These are phyloP conservation scores for Hirsutella rhossiliensis DNA, from an alignment of 2,329 filamentous ascomycete species.

Conservation along the genomic window DNA sequence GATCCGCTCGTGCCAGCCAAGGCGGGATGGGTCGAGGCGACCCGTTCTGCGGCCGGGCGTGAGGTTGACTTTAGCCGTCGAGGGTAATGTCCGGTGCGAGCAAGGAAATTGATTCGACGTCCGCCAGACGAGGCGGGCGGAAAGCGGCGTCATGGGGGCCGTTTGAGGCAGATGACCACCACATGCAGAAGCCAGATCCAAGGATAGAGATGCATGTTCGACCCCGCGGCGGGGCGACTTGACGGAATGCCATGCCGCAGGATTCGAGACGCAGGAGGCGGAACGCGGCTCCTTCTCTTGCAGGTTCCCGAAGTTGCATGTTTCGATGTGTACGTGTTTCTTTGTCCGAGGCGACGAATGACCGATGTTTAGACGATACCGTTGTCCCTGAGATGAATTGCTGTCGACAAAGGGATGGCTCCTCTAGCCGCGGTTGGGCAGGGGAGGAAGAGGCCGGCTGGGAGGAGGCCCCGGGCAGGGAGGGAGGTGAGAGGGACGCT, in stretches of 20 bases:
- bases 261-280: conserved; percentile 1
- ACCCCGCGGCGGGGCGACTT: conserved; percentile 5
- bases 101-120: conserved; percentile 7
- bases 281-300: conserved; percentile 1
- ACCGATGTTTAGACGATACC: not conserved
- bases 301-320: no score
- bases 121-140: not conserved
- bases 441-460: conserved; percentile 51
- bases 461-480: conserved; percentile 56
- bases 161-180: conserved; percentile 6
- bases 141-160: conserved; percentile 3
- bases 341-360: not conserved
- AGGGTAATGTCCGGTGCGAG: conserved; percentile 1
- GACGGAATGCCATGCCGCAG: conserved; percentile 3
- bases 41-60: conserved; percentile 6
- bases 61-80: no score
- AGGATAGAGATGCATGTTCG: conserved; percentile 5
- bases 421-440: conserved; percentile 45
- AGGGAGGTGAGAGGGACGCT: conserved; percentile 53
- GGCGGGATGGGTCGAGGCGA: conserved; percentile 4
- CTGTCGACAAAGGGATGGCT: not conserved
- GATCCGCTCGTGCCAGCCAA: conserved; percentile 12
- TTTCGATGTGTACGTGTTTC: not conserved
- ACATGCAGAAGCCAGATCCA: conserved; percentile 4
- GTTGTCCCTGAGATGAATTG: not conserved